These are phyloP conservation scores for Bretschneidera sinensis DNA, from an alignment of 345 rosid species.

Conservation along the genomic window DNA sequence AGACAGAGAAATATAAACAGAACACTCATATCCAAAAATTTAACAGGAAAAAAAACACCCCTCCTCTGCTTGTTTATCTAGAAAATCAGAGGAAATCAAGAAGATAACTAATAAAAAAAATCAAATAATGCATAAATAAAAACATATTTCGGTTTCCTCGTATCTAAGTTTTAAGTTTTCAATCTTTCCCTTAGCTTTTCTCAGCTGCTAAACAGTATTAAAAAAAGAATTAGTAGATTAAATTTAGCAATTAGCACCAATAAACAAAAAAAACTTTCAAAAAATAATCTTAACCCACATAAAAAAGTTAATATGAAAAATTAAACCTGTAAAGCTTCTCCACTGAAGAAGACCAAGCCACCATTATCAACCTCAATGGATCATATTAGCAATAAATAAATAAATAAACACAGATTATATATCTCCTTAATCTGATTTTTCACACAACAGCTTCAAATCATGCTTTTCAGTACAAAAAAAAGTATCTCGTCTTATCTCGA, in stretches of 20 bases:
- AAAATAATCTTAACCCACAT: background rate
- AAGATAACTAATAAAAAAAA: background rate
- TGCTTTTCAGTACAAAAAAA: background rate
- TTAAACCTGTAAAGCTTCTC: conserved; percentile 31
- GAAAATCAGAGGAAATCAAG: conserved; percentile 9
- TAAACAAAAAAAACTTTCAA: background rate
- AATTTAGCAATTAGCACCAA: background rate
- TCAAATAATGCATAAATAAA: background rate
- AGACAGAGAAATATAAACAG: background rate
- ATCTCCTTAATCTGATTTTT: conserved; percentile 14
- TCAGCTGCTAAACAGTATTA: conserved; percentile 19
- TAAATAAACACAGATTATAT: no score
- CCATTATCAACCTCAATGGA: conserved; percentile 23
- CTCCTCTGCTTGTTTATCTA: background rate
- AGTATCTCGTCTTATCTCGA: conserved; percentile 3
- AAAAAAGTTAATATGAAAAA: conserved; percentile 3
- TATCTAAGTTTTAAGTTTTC: conserved; percentile 1
- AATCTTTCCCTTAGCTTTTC: conserved; percentile 1
- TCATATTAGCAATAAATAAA: conserved; percentile 5
- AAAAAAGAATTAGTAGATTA: background rate
- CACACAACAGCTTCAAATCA: conserved; percentile 2
- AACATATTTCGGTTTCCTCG: background rate
- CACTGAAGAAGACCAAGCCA: conserved; percentile 20
- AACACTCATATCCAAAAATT: background rate
- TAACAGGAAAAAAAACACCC: background rate